Percentiles rank a stretch among this genome's conserved stretches.
Evolutionary conservation across 345 rosid species (phyloP).

Genomic region (Arabidopsis arenosa): DNA sequence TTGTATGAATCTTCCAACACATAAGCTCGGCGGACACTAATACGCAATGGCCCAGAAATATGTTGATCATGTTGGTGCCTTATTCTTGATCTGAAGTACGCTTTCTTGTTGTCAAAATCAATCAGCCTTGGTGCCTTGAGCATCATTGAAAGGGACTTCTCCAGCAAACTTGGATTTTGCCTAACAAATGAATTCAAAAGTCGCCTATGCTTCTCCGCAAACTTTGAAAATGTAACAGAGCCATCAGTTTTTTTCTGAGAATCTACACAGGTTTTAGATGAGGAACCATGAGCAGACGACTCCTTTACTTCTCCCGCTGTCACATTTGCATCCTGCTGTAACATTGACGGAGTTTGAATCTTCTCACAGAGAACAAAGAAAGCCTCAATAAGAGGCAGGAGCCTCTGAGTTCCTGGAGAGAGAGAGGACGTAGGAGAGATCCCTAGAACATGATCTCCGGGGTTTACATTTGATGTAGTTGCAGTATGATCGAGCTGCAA

Average conservation of each 20-base stretch:
- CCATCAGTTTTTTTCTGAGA: slow-evolving; percentile 78
- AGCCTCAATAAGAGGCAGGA: slow-evolving; percentile 93
- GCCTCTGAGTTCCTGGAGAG: slow-evolving; percentile 94
- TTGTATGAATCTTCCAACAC: slow-evolving; percentile 97
- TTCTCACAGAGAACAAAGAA: slow-evolving; percentile 95
- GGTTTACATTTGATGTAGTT: slow-evolving; percentile 49
- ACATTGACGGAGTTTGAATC: slow-evolving; percentile 61
- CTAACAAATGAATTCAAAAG: slow-evolving; percentile 87
- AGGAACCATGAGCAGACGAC: slow-evolving; percentile 65
- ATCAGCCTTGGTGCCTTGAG: slow-evolving; percentile 91
- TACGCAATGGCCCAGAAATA: slow-evolving; percentile 86
- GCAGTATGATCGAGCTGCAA: slow-evolving; percentile 76
- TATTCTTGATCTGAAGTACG: slow-evolving; percentile 93
- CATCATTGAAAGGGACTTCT: slow-evolving; percentile 92
- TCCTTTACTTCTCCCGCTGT: slow-evolving; percentile 89
- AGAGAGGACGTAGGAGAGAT: slow-evolving; percentile 68
- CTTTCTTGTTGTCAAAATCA: slow-evolving; percentile 93
- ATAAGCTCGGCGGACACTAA: slow-evolving; percentile 90
- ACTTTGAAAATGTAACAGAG: slow-evolving; percentile 76
- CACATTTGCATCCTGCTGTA: slow-evolving; percentile 72
- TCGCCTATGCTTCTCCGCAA: slow-evolving; percentile 94
- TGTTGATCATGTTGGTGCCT: slow-evolving; percentile 91
- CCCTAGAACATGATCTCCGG: slow-evolving; percentile 70
- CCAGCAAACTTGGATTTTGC: slow-evolving; percentile 86
- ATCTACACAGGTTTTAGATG: slow-evolving; percentile 54